Conservation (phyloP, 352 stramenopile genomes). For the Globisporangium apiculatum region DNA sequence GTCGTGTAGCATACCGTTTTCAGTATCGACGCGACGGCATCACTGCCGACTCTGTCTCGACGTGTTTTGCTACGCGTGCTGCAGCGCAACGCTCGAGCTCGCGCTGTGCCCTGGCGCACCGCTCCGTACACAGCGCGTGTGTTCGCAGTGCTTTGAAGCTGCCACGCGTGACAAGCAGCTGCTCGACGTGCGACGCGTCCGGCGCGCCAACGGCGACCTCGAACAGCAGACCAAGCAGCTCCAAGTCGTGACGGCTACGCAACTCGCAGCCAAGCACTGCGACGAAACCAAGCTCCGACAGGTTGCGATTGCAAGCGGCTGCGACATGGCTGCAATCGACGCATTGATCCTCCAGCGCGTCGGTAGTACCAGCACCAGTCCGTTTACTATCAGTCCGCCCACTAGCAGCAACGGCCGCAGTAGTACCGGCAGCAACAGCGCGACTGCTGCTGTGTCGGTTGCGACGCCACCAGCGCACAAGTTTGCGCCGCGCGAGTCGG, state of each 20-base stretch:
- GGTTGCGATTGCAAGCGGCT: conserved; percentile 33
- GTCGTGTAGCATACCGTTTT: conserved; percentile 42
- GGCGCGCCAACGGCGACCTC: conserved; percentile 53
- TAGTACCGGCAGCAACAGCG: neutral
- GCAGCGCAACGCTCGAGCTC: conserved; percentile 35
- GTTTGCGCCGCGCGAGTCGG: conserved; percentile 50
- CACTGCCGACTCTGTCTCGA: conserved; percentile 72
- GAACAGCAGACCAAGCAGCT: conserved; percentile 42
- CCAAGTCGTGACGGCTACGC: conserved; percentile 25
- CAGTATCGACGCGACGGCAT: conserved; percentile 34
- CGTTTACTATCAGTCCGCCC: neutral
- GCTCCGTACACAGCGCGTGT: conserved; percentile 51
- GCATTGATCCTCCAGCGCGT: conserved; percentile 34
- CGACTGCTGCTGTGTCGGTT: conserved; percentile 16
- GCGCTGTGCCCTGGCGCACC: conserved; percentile 54
- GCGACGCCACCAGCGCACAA: conserved; percentile 49
- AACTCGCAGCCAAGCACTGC: conserved; percentile 25
- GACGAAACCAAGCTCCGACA: conserved; percentile 39
- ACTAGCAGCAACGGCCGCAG: neutral
- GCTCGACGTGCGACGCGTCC: conserved; percentile 37
- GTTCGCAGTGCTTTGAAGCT: conserved; percentile 39
- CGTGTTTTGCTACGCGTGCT: conserved; percentile 62
- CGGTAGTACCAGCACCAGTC: conserved; percentile 13
- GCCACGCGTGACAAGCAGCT: conserved; percentile 46
- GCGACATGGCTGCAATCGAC: conserved; percentile 40